Base-by-base conservation (phyloP, 2,329 filamentous ascomycete genomes). In the Corinectria fuckeliana region DNA sequence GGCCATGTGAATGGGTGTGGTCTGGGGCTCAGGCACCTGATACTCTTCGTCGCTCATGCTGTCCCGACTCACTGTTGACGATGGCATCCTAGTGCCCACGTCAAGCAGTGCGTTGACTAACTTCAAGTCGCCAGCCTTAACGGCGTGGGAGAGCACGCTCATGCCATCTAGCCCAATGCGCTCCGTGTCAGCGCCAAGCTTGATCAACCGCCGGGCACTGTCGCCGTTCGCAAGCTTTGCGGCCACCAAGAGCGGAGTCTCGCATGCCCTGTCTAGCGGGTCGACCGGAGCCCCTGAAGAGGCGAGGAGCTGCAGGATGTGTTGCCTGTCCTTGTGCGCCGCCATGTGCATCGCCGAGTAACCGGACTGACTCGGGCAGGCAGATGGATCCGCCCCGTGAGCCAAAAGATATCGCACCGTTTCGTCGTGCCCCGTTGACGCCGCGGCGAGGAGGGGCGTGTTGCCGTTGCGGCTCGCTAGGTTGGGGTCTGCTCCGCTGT, bases 301-400 rank as follows among this genome's bases (percentile, higher is more conserved):
- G 32, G 49, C 58, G 16, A 71, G 54, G 11, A 71, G 60, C n/a
- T 61, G 62, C 25, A 71, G 41, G 18, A 71, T 64, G 13, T 61
- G 55, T 20, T 66, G 66, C 13, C 67, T 71, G 52, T 71, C 60
- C 44, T 70, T 71, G 50, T 71, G 69, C 6, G 69, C 69, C 13
- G 69, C 69, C 69, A 71, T 71, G 28, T 71, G 69, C 66, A 71
- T 70, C 10, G 69, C 61, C 25, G 69, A 65, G 26, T 71, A 71
- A 14, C 69, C 69, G 23, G 66, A 71, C 23, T 65, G 61, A 14
- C 62, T 59, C 38, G 67, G 66, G 7, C 54, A 59, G 11, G 55
- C 57, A 6, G 69, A 62, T 23, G 66, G 63, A 39, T 71, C 66
- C 13, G 69, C 69, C 2, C 69, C 67, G 36, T 71, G 63, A 11